Base-by-base conservation (phyloP, 352 stramenopile genomes). In the Phytophthora megakarya region DNA sequence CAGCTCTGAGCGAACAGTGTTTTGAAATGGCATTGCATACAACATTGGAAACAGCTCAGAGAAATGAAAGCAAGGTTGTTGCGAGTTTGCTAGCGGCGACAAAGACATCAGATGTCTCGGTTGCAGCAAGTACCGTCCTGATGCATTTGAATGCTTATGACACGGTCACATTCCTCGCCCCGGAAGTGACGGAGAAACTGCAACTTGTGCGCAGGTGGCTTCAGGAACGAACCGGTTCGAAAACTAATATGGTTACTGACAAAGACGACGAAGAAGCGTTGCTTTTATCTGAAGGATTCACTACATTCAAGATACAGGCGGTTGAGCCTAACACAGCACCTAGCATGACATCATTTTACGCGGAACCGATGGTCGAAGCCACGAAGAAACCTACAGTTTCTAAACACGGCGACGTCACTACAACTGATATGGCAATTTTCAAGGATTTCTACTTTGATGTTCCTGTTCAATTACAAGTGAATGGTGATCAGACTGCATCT, bases 1-100 rank as follows among this genome's bases (percentile, higher is more conserved):
- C 80, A 13, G 84, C 78, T 4, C 47, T 93, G 5, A 75, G 42
- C 12, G 62, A 76, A 6, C 72, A 74, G 15, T 84, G 80, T 15
- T 51, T 81, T 33, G 79, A 72, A 2, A 54, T 78, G 32, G 61
- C 76, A 18, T 28, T 86, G 37, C 43, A 59, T 11, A 52, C 44
- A 18, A 58, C 78, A 42, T 25, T 74, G 2, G 71, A 84, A 16
- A 48, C 61, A 23, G 44, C 57, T 5, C 52, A 72, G 43, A 75
- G 74, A 25, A 84, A 80, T 19, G 81, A 93, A 62, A 64, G 47
- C 13, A 82, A 78, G 43, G 73, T 69, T 6, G 49, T 72, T 16
- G 40, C 71, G 25, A 76, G 78, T 11, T 51, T 85, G 38, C 19
- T 73, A 9, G 42, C 64, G 21, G 65, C 70, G 6, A 78, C 70